A percentile compares a stretch with the other conserved stretches of the same genome.
Conservation (phyloP, 331 rosid species). For the Erythrophleum ivorense region DNA sequence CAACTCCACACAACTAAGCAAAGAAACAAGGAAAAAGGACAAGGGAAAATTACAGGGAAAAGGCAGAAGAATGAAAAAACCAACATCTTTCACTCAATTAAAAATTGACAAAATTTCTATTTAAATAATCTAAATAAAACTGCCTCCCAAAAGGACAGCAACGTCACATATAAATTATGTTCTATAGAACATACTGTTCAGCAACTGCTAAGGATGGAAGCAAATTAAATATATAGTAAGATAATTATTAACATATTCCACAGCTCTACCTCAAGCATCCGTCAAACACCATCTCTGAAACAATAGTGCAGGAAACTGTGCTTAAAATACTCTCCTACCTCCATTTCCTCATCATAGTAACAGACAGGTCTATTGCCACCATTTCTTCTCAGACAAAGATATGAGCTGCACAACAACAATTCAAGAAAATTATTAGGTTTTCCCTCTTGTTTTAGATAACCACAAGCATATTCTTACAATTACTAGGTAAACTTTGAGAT, state of each 20-base stretch:
- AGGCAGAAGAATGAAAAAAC: slow-evolving; percentile 14
- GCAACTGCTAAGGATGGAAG: slow-evolving; percentile 38
- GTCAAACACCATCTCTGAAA: slow-evolving; percentile 25
- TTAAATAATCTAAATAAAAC: slow-evolving; percentile 7
- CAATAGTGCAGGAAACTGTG: slow-evolving; percentile 24
- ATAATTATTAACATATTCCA: slow-evolving; percentile 42
- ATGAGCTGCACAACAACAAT: slow-evolving; percentile 66
- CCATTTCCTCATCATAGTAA: slow-evolving; percentile 15
- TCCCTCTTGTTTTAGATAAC: not conserved
- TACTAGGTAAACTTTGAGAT: not conserved
- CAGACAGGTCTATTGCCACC: slow-evolving; percentile 53
- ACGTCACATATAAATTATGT: slow-evolving; percentile 34
- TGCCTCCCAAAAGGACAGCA: slow-evolving; percentile 38
- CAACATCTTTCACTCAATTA: not conserved
- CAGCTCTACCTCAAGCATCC: slow-evolving; percentile 42
- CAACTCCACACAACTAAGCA: not conserved
- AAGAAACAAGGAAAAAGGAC: not conserved
- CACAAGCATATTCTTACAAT: slow-evolving; percentile 9
- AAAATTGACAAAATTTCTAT: slow-evolving; percentile 47
- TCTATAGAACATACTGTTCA: slow-evolving; percentile 34
- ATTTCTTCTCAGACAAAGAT: slow-evolving; percentile 78
- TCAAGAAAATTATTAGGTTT: slow-evolving; percentile 35
- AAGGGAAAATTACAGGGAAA: not conserved
- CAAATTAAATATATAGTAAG: slow-evolving; percentile 13
- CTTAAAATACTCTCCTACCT: slow-evolving; percentile 26